Base-by-base conservation (phyloP, 2,329 filamentous ascomycete species). In the Dissoconium aciculare region DNA sequence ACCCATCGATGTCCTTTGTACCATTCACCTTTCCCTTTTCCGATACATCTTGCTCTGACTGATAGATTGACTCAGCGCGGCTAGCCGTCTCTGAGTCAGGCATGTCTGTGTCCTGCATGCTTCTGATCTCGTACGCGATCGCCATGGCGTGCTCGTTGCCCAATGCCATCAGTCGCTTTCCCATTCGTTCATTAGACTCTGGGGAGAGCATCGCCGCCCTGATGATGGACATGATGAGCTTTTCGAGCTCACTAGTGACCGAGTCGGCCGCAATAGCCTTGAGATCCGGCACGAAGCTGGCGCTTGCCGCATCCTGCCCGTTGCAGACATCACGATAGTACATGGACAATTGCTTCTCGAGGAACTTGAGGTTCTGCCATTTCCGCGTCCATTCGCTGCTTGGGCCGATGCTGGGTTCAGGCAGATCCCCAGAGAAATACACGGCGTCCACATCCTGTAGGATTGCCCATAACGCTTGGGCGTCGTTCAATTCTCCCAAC, bases 351-450 rank as follows among this genome's bases (percentile, higher is more conserved):
- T 58, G 51, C 24, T 60, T 58, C 43, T 64, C 60, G 39, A 66
- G 55, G 38, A 63, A 57, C 46, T 66, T 66, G 35, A 66, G 52
- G 40, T 66, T 66, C 53, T 66, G 62, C 62, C 62, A 65, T 54
- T 58, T 53, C 27, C 59, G 56, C 29, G 64, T 64, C 62, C 62
- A 66, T 38, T 62, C 60, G 40, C 59, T 57, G 16, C 50, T 50
- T n/a, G 54, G 46, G 27, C 53, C 55, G 28, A 57, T 52, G 35
- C 58, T 50, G 29, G 50, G 50, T 35, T 64, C 61, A 12, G 63
- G 63, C 8, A 66, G 57, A n/a, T 47, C 48, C 31, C 58, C 59
- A 30, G 53, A 49, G 46, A 66, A 66, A 53, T 64, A 64, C 15
- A 56, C 53, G 29, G 55, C 43, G 39, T 66, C 63, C 38, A 64